These are phyloP conservation scores for Eucalyptus regnans DNA, from an alignment of 345 rosid genomes.

Conservation along the genomic window DNA sequence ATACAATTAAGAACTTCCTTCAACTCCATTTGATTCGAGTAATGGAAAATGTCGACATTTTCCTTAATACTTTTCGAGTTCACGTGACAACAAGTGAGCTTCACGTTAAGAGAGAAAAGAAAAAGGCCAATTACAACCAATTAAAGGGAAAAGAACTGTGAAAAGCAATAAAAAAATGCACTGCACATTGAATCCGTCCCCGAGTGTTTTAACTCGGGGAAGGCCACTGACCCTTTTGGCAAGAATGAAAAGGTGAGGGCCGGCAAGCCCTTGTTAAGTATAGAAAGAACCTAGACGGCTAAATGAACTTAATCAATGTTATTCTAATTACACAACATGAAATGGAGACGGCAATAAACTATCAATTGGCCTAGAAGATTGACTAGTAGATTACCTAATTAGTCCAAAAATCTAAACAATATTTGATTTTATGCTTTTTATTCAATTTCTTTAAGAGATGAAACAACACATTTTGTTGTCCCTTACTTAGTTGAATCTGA, in stretches of 20 bases:
- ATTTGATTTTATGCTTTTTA: no score
- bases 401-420: no score
- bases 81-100: neutral
- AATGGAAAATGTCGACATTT: neutral
- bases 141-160: neutral
- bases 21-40: neutral
- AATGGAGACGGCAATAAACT: neutral
- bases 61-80: rapidly evolving
- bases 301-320: neutral
- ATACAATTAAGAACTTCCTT: neutral
- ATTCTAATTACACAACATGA: neutral
- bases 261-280: neutral
- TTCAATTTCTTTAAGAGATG: neutral
- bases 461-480: neutral
- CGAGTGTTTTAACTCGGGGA: neutral
- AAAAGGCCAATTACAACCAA: neutral
- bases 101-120: neutral
- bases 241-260: neutral
- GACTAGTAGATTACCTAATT: neutral
- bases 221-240: neutral
- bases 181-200: neutral
- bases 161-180: neutral
- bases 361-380: neutral
- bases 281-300: neutral
- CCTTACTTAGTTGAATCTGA: no score